phyloP scores from a whole-genome alignment of 2,329 filamentous ascomycete species.

The Trichoderma lentiforme region DNA sequence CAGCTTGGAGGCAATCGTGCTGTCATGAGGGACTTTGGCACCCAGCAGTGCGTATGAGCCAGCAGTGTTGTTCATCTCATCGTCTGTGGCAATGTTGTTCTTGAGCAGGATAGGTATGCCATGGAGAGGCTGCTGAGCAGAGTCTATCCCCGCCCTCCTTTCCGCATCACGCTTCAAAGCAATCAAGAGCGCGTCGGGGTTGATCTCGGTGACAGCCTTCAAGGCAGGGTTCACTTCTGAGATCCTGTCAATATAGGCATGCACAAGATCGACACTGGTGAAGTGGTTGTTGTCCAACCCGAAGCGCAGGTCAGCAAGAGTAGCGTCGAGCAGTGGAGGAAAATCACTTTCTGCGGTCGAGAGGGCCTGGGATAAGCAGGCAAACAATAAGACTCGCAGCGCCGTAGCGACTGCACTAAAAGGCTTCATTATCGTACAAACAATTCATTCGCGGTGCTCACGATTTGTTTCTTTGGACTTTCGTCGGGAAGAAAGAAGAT shows the following conservation, averaged over 20 bases:
- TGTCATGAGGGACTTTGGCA: slow-evolving; percentile 42
- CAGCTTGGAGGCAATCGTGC: slow-evolving; percentile 54
- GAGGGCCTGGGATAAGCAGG: background rate
- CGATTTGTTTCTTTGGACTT: background rate
- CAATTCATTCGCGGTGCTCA: fast-evolving
- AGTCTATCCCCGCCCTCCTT: slow-evolving; percentile 17
- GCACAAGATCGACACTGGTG: slow-evolving; percentile 37
- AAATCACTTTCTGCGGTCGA: background rate
- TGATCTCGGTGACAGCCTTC: slow-evolving; percentile 33
- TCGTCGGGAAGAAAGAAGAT: background rate
- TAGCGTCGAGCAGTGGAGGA: slow-evolving; percentile 23
- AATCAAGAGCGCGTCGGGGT: slow-evolving; percentile 38
- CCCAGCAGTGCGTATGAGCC: slow-evolving; percentile 63
- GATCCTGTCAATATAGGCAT: slow-evolving; percentile 30
- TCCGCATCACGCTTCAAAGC: slow-evolving; percentile 34
- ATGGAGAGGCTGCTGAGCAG: slow-evolving; percentile 44
- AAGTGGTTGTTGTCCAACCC: slow-evolving; percentile 28
- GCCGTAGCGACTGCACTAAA: background rate
- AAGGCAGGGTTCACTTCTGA: slow-evolving; percentile 24
- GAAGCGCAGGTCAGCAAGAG: slow-evolving; percentile 22
- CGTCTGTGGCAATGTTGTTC: slow-evolving; percentile 62
- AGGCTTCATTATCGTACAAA: background rate
- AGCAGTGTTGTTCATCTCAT: slow-evolving; percentile 60
- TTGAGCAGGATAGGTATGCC: slow-evolving; percentile 65
- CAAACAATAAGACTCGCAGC: background rate